phyloP scores from a whole-genome alignment of 2,329 filamentous ascomycete genomes.

The Pseudofabraea citricarpa region DNA sequence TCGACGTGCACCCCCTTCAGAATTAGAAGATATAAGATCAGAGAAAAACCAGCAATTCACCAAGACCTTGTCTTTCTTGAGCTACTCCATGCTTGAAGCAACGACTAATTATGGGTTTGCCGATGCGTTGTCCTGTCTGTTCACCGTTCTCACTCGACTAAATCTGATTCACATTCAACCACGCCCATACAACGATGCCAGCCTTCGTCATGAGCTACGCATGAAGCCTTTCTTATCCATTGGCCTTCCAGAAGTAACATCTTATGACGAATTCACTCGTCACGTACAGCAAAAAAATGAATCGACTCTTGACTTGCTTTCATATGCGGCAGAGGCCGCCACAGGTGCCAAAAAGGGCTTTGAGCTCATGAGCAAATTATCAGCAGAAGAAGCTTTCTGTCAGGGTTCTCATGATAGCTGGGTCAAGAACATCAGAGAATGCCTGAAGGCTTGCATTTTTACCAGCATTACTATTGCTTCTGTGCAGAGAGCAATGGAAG shows the following conservation, averaged over 20 bases:
- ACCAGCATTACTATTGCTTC: constrained; percentile 59
- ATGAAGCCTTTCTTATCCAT: constrained; percentile 66
- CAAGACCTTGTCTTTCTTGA: constrained; percentile 49
- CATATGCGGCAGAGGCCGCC: constrained; percentile 28
- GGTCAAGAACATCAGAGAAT: constrained; percentile 53
- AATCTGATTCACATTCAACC: constrained; percentile 30
- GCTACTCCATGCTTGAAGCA: constrained; percentile 59
- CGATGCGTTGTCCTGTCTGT: constrained; percentile 45
- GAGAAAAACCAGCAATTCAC: constrained; percentile 42
- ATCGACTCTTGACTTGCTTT: constrained; percentile 25
- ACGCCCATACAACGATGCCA: constrained; percentile 50
- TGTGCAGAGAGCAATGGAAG: constrained; percentile 51
- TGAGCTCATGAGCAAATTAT: constrained; percentile 50
- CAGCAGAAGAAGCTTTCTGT: constrained; percentile 47
- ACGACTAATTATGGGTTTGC: constrained; percentile 53
- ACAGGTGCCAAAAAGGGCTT: constrained; percentile 44
- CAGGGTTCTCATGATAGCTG: constrained; percentile 57
- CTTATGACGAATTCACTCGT: constrained; percentile 45
- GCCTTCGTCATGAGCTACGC: constrained; percentile 59
- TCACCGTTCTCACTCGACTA: constrained; percentile 40
- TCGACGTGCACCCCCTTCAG: constrained; percentile 7
- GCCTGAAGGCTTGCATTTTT: constrained; percentile 66
- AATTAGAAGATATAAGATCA: constrained; percentile 19
- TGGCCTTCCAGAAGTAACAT: constrained; percentile 51
- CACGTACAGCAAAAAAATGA: constrained; percentile 37